These are phyloP conservation scores for Claviceps sp. DNA, from an alignment of 2,329 filamentous ascomycete genomes.

Conservation along the genomic window DNA sequence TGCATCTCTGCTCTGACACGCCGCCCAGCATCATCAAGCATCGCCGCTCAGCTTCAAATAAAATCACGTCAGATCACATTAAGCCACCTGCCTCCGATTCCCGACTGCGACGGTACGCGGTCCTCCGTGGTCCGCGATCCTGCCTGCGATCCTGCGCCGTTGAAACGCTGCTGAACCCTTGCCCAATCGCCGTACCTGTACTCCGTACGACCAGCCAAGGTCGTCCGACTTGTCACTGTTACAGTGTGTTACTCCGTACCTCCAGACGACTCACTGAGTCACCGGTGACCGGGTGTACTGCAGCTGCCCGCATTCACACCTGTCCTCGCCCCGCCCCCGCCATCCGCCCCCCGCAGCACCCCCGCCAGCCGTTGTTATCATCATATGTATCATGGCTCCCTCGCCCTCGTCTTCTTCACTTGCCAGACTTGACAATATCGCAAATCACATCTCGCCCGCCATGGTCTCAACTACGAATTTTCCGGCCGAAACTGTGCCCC, in stretches of 20 bases:
- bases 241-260: too few relatives aligned
- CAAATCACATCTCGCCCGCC: constrained; percentile 55
- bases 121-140: not conserved
- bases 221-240: too few relatives aligned
- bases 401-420: constrained; percentile 27
- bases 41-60: too few relatives aligned
- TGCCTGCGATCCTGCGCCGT: too few relatives aligned
- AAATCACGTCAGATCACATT: too few relatives aligned
- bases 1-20: too few relatives aligned
- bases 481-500: constrained; percentile 62
- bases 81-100: not conserved
- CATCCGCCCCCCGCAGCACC: not conserved
- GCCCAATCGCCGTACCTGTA: too few relatives aligned
- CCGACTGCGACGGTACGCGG: not conserved
- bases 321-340: not conserved
- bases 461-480: constrained; percentile 48
- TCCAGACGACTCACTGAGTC: too few relatives aligned
- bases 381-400: constrained; percentile 5
- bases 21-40: too few relatives aligned
- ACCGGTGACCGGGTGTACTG: not conserved
- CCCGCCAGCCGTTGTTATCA: constrained; percentile 2
- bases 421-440: constrained; percentile 46
- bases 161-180: too few relatives aligned
- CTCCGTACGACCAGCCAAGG: too few relatives aligned
- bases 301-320: not conserved